These are phyloP conservation scores for Escovopsis sp. DNA, from an alignment of 2,329 filamentous ascomycete genomes.

Conservation along the genomic window DNA sequence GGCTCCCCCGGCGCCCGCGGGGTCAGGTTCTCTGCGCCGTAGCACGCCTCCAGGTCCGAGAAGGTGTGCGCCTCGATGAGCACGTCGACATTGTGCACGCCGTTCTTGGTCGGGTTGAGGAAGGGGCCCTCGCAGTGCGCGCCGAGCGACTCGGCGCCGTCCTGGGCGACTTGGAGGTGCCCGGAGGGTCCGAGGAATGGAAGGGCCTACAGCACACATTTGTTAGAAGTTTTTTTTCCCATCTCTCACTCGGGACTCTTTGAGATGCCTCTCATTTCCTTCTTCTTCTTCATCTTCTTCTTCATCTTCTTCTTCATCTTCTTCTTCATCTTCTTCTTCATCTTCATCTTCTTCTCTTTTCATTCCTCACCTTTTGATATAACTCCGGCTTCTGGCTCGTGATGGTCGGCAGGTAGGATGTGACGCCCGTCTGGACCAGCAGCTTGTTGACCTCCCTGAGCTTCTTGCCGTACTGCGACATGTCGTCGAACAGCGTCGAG, in stretches of 20 bases:
- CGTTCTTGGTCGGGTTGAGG: conserved; percentile 68
- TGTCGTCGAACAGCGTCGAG: conserved; percentile 58
- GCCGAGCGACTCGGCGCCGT: conserved; percentile 75
- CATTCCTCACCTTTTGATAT: conserved; percentile 51
- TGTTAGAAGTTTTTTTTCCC: not conserved
- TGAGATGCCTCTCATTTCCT: too few relatives aligned
- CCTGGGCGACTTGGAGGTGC: conserved; percentile 37
- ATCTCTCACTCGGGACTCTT: too few relatives aligned
- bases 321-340: too few relatives aligned
- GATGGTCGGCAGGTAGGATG: conserved; percentile 73
- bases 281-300: too few relatives aligned
- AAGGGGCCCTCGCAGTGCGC: conserved; percentile 90
- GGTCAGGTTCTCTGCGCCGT: conserved; percentile 55
- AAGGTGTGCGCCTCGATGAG: conserved; percentile 50
- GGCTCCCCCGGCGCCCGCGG: conserved; percentile 19
- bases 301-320: too few relatives aligned
- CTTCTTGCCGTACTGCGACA: conserved; percentile 55
- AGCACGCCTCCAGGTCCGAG: conserved; percentile 52
- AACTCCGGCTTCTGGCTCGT: conserved; percentile 69
- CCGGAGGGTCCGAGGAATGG: conserved; percentile 66
- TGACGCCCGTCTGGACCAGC: conserved; percentile 68
- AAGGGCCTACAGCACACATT: conserved; percentile 36
- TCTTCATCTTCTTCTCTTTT: too few relatives aligned
- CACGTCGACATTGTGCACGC: conserved; percentile 65
- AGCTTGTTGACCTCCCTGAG: conserved; percentile 55